These are phyloP conservation scores for Globisporangium takayamanum DNA, from an alignment of 352 stramenopile genomes.

Conservation along the genomic window DNA sequence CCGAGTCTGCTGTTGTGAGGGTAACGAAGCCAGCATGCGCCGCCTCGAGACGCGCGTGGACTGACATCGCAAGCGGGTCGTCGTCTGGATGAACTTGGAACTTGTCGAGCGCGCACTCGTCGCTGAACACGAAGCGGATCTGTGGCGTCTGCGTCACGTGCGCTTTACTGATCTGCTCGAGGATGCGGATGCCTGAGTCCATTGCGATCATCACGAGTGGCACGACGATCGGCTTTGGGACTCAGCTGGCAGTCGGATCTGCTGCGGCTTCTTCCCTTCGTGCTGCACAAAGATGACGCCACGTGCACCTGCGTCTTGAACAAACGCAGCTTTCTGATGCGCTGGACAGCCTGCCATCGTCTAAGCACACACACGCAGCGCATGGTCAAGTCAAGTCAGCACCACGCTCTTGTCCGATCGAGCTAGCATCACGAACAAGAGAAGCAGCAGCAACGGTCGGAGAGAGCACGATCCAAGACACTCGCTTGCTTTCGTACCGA, in stretches of 20 bases:
- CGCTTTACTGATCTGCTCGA: slow-evolving; percentile 28
- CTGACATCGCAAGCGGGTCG: slow-evolving; percentile 30
- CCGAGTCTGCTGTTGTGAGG: slow-evolving; percentile 40
- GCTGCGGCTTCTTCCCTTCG: slow-evolving; percentile 44
- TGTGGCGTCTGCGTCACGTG: slow-evolving; percentile 26
- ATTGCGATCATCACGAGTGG: slow-evolving; percentile 66
- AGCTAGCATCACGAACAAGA: background rate
- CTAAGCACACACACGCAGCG: slow-evolving; percentile 15
- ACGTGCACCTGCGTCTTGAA: slow-evolving; percentile 46
- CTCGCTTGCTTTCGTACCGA: slow-evolving; percentile 21
- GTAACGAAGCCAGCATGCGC: slow-evolving; percentile 48
- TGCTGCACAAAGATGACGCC: slow-evolving; percentile 61
- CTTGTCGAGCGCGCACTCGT: slow-evolving; percentile 31
- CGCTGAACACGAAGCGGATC: slow-evolving; percentile 54
- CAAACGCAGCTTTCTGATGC: slow-evolving; percentile 58
- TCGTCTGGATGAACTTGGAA: slow-evolving; percentile 38
- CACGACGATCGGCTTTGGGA: slow-evolving; percentile 38
- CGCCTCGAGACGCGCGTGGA: slow-evolving; percentile 29
- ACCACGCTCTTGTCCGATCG: background rate
- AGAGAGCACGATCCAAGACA: too few relatives aligned
- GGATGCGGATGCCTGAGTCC: slow-evolving; percentile 41
- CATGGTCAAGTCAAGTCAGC: slow-evolving; percentile 2
- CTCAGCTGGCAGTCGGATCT: slow-evolving; percentile 33
- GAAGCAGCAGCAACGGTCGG: background rate
- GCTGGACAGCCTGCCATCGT: slow-evolving; percentile 41